Base-by-base conservation (phyloP, 805 yeast genomes). In the Metschnikowia lachancei region DNA sequence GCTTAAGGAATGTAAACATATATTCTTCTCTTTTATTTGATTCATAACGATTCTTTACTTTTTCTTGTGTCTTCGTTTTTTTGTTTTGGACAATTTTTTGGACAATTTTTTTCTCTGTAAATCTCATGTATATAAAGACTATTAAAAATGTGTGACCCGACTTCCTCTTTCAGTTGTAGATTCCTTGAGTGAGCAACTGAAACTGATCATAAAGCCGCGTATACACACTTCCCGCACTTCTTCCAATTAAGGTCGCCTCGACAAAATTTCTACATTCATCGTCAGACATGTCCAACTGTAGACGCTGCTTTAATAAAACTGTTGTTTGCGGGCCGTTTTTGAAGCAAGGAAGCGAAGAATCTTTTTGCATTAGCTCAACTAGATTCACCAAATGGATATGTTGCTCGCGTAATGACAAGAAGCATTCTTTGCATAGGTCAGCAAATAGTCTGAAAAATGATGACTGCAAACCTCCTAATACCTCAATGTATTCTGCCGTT, bases 301-400 rank as follows among this genome's bases (percentile, higher is more conserved):
- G 24, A 22, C 24, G 24, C 24, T 22, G 24, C 8, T 22, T 22
- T 22, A 22, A 22, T 8, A 22, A 22, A 22, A 22, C 24, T 22
- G 24, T 22, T 22, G 24, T 22, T 22, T 22, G 24, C 24, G 24
- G 24, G 24, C 24, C 24, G 8, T 22, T 22, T 8, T 22, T 22
- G 24, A 22, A 22, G 24, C 24, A 22, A 22, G 24, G 24, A 22
- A 22, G 24, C 24, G 24, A 4, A 22, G 24, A 89, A 54, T 92
- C 97, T 54, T 83, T 84, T 60, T 87, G 95, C 99, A 94, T 94
- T 55, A 94, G 73, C 53, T 90, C 96, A 46, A 95, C 96, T 76
- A 94, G 78, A 22, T 83, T 79, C 1, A 92, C 76, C 20, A 94
- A 69, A 44, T 83, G 85, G 39, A 85, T 91, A 4, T 89, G 78